Conservation (phyloP, 441 rosid species). For the Euphorbia celastroides region DNA sequence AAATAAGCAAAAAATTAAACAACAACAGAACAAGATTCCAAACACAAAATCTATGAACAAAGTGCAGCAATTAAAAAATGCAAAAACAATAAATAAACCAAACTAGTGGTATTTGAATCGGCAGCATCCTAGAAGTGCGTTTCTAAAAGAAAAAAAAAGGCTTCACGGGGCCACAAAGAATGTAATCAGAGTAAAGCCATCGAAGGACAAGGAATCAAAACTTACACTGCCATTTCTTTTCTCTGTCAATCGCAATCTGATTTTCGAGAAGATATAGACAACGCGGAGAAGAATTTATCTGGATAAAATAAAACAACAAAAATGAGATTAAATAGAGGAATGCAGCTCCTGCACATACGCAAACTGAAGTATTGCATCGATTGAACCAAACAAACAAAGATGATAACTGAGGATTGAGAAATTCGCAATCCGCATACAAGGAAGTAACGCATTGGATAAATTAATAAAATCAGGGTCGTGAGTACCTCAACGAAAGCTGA, state of each 20-base stretch:
- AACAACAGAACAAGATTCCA: background rate
- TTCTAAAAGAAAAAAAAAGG: background rate
- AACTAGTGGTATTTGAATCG: background rate
- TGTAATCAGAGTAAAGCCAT: background rate
- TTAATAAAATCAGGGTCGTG: background rate
- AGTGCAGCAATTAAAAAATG: no score
- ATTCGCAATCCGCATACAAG: background rate
- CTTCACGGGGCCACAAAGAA: background rate
- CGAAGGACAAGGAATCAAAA: background rate
- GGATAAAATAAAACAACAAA: background rate
- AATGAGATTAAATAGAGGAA: background rate
- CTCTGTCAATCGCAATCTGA: conserved; percentile 7
- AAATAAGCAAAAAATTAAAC: background rate
- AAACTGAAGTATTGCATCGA: background rate
- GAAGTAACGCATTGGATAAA: background rate
- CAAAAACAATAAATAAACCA: background rate
- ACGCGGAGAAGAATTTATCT: background rate
- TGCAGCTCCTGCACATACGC: background rate
- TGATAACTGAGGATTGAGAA: background rate
- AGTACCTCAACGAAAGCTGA: background rate
- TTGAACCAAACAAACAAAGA: background rate
- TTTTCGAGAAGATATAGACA: background rate
- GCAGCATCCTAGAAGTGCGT: background rate
- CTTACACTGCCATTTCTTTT: conserved; percentile 22
- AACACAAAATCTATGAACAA: background rate